phyloP scores from a whole-genome alignment of 805 yeast species.

The Lachancea kluyveri region DNA sequence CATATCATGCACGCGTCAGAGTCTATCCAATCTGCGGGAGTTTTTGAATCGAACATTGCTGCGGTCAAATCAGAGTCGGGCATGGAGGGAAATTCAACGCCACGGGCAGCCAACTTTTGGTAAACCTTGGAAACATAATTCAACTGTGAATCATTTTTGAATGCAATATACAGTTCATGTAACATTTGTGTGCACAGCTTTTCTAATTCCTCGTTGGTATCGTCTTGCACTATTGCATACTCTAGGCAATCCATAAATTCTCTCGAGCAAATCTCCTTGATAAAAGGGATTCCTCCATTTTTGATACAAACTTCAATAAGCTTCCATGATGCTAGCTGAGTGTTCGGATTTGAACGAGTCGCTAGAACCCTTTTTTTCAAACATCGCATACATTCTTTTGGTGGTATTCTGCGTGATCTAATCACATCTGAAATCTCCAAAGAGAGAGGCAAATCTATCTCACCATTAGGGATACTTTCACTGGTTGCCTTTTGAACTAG shows the following conservation, averaged over 20 bases:
- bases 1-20: slow-evolving; percentile 94
- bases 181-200: slow-evolving; percentile 54
- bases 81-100: slow-evolving; percentile 54
- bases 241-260: slow-evolving; percentile 82
- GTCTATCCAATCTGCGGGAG: slow-evolving; percentile 98
- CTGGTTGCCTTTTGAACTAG: slow-evolving; percentile 75
- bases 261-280: slow-evolving; percentile 69
- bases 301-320: slow-evolving; percentile 82
- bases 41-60: slow-evolving; percentile 73
- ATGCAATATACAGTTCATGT: slow-evolving; percentile 73
- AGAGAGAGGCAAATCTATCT: slow-evolving; percentile 65
- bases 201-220: slow-evolving; percentile 48
- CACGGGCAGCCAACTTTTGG: slow-evolving; percentile 53
- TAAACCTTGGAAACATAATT: slow-evolving; percentile 59
- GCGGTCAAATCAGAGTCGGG: slow-evolving; percentile 29
- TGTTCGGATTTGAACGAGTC: slow-evolving; percentile 65
- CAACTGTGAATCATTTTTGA: slow-evolving; percentile 59
- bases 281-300: slow-evolving; percentile 85
- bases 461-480: slow-evolving; percentile 89
- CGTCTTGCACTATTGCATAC: slow-evolving; percentile 34
- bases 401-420: slow-evolving; percentile 69
- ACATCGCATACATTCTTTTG: slow-evolving; percentile 81
- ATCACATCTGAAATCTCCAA: slow-evolving; percentile 84
- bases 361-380: slow-evolving; percentile 64
- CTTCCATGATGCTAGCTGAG: slow-evolving; percentile 67